Evolutionary conservation across 352 stramenopile species (phyloP), one percentile per base, ranked within the genome.

Genomic region (Phytophthora pluvialis): DNA sequence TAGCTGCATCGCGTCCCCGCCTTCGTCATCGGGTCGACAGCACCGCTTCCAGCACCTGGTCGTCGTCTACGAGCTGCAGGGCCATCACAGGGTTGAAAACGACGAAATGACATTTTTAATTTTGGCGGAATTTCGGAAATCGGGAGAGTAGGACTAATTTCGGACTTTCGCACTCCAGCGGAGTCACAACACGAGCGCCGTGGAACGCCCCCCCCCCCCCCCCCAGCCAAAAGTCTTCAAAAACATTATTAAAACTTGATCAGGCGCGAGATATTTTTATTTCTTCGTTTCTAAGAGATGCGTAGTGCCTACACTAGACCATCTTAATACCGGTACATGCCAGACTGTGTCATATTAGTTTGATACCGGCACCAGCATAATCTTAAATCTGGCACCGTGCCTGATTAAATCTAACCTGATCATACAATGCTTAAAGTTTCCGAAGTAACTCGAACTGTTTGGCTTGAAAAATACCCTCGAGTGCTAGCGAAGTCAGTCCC

Each of bases 21-120:
- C 39, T 29, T 40, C 16, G 35, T 12, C 46, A 25, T 73, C 57
- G 36, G 39, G 55, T 42, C 71, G 70, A 72, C 40, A 78, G 57
- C 36, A 52, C 70, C 3, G 65, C 58, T 44, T 58, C 54, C 35
- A 72, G 29, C 26, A 78, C 46, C 29, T 49, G 49, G 11, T 62
- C 65, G 29, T 67, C 64, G 3, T 72, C 70, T 18, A 68, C 67
- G 9, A 72, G 64, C 16, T 64, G 25, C 35, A 72, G 36, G 12
- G 26, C 10, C 59, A 67, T 67, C 21, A 9, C 15, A 18, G 26
- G 50, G 50, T 58, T 53, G 31, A 51, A 59, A 66, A 58, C 35
- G 57, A 50, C 45, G 16, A 58, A 64, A 64, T 42, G 26, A 12
- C 44, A 50, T 57, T 21, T 21, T 21, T 21, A 21, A n/a, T n/a